phyloP scores from a whole-genome alignment of 2,329 filamentous ascomycete genomes.

The Metarhizium rileyi region DNA sequence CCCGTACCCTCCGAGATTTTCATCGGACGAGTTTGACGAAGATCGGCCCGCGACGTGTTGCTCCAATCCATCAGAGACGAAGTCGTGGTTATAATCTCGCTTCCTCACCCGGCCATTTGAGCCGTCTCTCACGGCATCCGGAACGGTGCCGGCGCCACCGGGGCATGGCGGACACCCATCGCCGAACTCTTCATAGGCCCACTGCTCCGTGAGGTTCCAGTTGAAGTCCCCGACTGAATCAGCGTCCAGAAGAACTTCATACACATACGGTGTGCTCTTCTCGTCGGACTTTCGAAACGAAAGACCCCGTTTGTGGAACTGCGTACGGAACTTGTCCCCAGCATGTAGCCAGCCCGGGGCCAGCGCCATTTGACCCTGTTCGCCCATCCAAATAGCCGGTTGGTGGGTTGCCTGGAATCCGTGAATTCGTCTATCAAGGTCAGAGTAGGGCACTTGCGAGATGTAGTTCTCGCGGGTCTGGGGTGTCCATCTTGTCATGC shows the following conservation, averaged over 20 bases:
- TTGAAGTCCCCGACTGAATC: slow-evolving; percentile 21
- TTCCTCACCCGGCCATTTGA: slow-evolving; percentile 27
- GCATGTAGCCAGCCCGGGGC: slow-evolving; percentile 22
- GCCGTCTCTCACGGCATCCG: slow-evolving; percentile 20
- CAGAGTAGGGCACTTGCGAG: slow-evolving; percentile 36
- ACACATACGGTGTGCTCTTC: slow-evolving; percentile 33
- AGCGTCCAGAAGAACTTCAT: slow-evolving; percentile 32
- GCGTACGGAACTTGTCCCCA: slow-evolving; percentile 16
- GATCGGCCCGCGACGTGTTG: slow-evolving; percentile 7
- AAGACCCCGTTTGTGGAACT: slow-evolving; percentile 31
- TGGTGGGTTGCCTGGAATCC: slow-evolving; percentile 41
- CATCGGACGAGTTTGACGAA: background rate
- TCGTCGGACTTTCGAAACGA: slow-evolving; percentile 33
- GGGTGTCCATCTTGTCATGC: slow-evolving; percentile 42
- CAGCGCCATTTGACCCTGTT: slow-evolving; percentile 35
- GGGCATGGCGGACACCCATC: slow-evolving; percentile 29
- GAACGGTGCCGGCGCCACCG: slow-evolving; percentile 12
- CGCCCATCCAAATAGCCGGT: slow-evolving; percentile 43
- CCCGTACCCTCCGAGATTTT: slow-evolving; percentile 5
- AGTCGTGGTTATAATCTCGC: background rate
- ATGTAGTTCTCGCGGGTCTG: slow-evolving; percentile 40
- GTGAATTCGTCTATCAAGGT: slow-evolving; percentile 32
- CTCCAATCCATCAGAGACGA: slow-evolving; percentile 12
- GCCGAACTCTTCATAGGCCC: slow-evolving; percentile 22
- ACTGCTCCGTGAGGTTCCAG: slow-evolving; percentile 26